These are phyloP conservation scores for Linnemannia elongata DNA, from an alignment of 192 early-diverging fungal genomes.

Conservation along the genomic window DNA sequence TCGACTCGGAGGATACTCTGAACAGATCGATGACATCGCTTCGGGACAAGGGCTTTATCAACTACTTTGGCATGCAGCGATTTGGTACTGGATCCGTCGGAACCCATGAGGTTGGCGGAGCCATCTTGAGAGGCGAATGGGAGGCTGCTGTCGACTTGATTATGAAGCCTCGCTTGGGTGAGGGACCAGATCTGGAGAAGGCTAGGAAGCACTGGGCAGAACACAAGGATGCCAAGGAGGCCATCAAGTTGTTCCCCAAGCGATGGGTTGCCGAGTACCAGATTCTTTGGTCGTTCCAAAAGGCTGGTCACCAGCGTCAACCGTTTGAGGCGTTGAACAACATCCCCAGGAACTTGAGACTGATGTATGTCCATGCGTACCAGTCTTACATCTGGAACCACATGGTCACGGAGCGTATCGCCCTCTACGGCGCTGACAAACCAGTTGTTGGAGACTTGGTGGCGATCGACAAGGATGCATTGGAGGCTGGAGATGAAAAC, in stretches of 20 bases:
- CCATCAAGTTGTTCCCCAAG: slow-evolving; percentile 76
- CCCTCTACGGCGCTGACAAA: slow-evolving; percentile 70
- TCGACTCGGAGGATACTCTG: slow-evolving; percentile 64
- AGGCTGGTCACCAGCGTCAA: slow-evolving; percentile 59
- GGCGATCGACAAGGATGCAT: slow-evolving; percentile 43
- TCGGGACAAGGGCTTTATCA: slow-evolving; percentile 87
- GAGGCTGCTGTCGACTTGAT: slow-evolving; percentile 82
- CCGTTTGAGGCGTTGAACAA: slow-evolving; percentile 75
- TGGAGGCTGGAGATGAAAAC: slow-evolving; percentile 18
- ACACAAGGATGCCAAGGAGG: slow-evolving; percentile 69
- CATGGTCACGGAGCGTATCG: slow-evolving; percentile 81
- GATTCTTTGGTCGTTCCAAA: slow-evolving; percentile 72
- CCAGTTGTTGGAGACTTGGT: slow-evolving; percentile 93
- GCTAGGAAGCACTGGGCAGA: slow-evolving; percentile 81
- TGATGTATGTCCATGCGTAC: slow-evolving; percentile 97
- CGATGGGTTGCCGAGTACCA: slow-evolving; percentile 79
- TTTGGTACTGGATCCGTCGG: slow-evolving; percentile 90
- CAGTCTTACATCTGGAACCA: slow-evolving; percentile 97
- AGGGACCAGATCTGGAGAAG: slow-evolving; percentile 68
- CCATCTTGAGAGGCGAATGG: slow-evolving; percentile 82
- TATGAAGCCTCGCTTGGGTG: slow-evolving; percentile 84
- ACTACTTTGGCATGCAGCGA: slow-evolving; percentile 98
- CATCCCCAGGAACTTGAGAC: slow-evolving; percentile 86
- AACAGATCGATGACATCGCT: slow-evolving; percentile 75
- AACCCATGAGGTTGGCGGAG: slow-evolving; percentile 86